Evolutionary conservation across 495 filamentous ascomycete genomes (phyloP).

Genomic region (Aspergillus haitiensis): DNA sequence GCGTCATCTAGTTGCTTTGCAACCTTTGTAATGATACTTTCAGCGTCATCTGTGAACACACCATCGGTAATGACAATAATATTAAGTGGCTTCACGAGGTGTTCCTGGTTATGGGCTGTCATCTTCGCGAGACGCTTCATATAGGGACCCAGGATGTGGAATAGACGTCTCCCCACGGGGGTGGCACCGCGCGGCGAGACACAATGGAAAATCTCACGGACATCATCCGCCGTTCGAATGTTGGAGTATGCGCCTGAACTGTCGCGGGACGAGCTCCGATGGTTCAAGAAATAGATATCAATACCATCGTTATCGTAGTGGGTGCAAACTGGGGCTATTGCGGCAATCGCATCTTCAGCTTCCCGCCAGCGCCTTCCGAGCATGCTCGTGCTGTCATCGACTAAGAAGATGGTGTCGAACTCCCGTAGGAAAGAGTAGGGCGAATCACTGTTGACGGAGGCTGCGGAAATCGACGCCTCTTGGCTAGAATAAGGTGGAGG

Average conservation of each 20-base stretch:
- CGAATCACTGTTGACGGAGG: constrained; percentile 26
- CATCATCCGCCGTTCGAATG: constrained; percentile 50
- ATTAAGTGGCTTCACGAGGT: constrained; percentile 74
- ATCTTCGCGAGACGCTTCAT: constrained; percentile 44
- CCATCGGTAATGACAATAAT: constrained; percentile 95
- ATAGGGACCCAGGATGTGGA: constrained; percentile 74
- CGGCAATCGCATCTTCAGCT: constrained; percentile 66
- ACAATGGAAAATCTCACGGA: constrained; percentile 65
- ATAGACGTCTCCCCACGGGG: constrained; percentile 71
- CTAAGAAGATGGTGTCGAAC: constrained; percentile 91
- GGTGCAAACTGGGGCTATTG: constrained; percentile 84
- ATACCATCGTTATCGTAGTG: constrained; percentile 84
- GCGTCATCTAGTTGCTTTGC: constrained; percentile 71
- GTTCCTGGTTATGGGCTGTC: constrained; percentile 39
- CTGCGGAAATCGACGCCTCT: constrained; percentile 1
- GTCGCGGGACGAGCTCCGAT: constrained; percentile 30
- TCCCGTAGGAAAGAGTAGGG: constrained; percentile 77
- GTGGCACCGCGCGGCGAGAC: constrained; percentile 69
- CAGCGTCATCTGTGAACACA: constrained; percentile 76
- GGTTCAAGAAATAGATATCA: constrained; percentile 92
- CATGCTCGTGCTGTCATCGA: constrained; percentile 94
- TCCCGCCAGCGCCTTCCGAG: constrained; percentile 74
- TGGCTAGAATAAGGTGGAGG: constrained; percentile 37
- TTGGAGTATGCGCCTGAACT: constrained; percentile 54
- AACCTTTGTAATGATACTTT: constrained; percentile 63